Conservation (phyloP, 1,284 basidiomycete genomes). For the Tranzscheliella williamsii region DNA sequence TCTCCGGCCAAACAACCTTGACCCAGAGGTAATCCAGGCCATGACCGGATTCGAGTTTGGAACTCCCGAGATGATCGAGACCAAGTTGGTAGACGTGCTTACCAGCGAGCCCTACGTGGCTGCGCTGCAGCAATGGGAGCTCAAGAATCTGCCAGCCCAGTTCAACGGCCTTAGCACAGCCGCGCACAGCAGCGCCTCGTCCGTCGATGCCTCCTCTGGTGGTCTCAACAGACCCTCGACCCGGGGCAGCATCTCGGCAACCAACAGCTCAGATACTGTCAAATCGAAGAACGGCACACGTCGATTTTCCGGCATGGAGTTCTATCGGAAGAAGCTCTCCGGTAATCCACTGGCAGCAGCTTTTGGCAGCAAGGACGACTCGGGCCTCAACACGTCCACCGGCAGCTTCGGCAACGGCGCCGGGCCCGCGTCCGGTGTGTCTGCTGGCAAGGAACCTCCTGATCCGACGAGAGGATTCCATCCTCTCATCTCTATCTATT, state of each 20-base stretch:
- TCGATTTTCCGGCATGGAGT: slow-evolving; percentile 89
- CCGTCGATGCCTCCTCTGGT: slow-evolving; percentile 6
- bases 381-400: slow-evolving; percentile 9
- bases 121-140: slow-evolving; percentile 76
- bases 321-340: slow-evolving; percentile 81
- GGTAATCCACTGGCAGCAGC: slow-evolving; percentile 37
- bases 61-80: slow-evolving; percentile 79
- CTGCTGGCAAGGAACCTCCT: slow-evolving; percentile 61
- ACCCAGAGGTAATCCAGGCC: slow-evolving; percentile 79
- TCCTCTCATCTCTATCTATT: slow-evolving; percentile 94
- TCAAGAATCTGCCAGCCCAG: slow-evolving; percentile 57
- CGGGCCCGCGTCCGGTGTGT: slow-evolving; percentile 23
- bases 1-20: slow-evolving; percentile 81
- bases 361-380: slow-evolving; percentile 40
- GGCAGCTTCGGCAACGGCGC: slow-evolving; percentile 24
- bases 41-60: slow-evolving; percentile 99
- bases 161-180: slow-evolving; percentile 31
- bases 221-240: slow-evolving; percentile 30
- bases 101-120: slow-evolving; percentile 77
- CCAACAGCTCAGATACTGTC: slow-evolving; percentile 17
- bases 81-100: slow-evolving; percentile 73
- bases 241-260: slow-evolving; percentile 12
- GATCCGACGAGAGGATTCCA: slow-evolving; percentile 94
- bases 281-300: slow-evolving; percentile 57
- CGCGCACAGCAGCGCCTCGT: slow-evolving; percentile 58